These are phyloP conservation scores for Nakazawaea sp. DNA, from an alignment of 805 yeast species.

Conservation along the genomic window DNA sequence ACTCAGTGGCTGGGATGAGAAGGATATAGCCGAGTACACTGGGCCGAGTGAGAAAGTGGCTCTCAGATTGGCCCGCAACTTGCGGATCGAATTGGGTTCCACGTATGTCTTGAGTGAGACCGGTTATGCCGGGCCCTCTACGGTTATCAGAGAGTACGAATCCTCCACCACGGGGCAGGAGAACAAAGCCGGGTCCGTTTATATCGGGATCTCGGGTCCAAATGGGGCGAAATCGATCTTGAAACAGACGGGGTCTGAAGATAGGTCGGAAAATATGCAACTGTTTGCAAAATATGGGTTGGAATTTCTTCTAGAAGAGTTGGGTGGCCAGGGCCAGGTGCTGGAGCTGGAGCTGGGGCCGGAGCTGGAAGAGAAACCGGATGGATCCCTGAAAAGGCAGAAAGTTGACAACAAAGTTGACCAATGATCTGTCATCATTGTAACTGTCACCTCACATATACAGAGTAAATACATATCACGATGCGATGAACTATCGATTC, in stretches of 20 bases:
- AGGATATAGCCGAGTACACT: constrained; percentile 64
- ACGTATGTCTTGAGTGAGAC: constrained; percentile 80
- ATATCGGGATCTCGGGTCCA: constrained; percentile 66
- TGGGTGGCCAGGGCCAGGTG: no score
- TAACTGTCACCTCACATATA: no score
- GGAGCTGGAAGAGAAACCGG: no score
- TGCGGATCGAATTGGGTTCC: constrained; percentile 74
- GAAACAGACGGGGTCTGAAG: constrained; percentile 36
- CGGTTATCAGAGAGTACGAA: constrained; percentile 29
- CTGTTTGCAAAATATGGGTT: constrained; percentile 65
- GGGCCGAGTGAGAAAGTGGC: constrained; percentile 81
- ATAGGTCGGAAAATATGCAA: constrained; percentile 67
- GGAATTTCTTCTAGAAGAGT: constrained; percentile 46
- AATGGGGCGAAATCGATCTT: constrained; percentile 41
- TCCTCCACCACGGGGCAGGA: constrained; percentile 3
- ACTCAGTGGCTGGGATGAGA: constrained; percentile 71
- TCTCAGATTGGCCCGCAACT: constrained; percentile 66
- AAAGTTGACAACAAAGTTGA: no score
- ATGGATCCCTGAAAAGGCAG: no score
- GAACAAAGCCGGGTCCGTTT: constrained; percentile 57
- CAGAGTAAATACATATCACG: no score
- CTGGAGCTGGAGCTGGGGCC: no score
- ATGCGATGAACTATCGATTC: no score
- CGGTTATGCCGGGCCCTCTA: constrained; percentile 80
- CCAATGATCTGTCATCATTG: no score